Conservation (phyloP, 2,329 filamentous ascomycete genomes). For the Colletotrichum orbiculare region DNA sequence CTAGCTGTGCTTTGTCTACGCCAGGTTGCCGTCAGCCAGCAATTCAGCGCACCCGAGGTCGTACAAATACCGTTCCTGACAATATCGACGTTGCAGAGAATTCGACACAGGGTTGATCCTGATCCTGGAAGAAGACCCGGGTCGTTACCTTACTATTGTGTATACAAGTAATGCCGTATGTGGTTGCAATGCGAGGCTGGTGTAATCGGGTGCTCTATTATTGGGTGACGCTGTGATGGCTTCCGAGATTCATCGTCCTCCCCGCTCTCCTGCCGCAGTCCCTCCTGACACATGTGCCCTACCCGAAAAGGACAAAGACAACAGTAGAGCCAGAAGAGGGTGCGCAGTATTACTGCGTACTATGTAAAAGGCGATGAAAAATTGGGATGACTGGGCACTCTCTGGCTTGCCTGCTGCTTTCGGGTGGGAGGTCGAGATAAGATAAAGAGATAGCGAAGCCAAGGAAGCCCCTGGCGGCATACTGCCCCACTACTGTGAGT, state of each 20-base stretch:
- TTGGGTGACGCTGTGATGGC: slow-evolving; percentile 11
- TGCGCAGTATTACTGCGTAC: background rate
- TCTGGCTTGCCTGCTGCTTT: slow-evolving; percentile 1
- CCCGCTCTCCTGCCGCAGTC: background rate
- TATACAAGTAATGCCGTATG: slow-evolving; percentile 1
- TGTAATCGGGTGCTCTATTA: slow-evolving; percentile 11
- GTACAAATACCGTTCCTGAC: background rate
- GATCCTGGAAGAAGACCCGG: slow-evolving; percentile 12
- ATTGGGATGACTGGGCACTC: slow-evolving; percentile 28
- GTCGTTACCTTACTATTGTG: background rate
- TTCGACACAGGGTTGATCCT: slow-evolving; percentile 11
- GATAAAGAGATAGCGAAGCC: slow-evolving; percentile 32
- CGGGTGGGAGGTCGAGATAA: slow-evolving; percentile 30
- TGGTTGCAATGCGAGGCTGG: background rate
- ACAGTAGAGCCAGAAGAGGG: background rate
- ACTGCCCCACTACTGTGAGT: background rate
- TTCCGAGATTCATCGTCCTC: background rate
- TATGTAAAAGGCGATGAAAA: slow-evolving; percentile 9
- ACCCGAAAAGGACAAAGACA: background rate
- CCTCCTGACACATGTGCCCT: too few species aligned
- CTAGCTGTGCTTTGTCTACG: background rate
- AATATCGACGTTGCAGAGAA: background rate
- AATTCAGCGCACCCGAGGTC: slow-evolving; percentile 2
- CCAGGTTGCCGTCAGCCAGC: slow-evolving; percentile 3
- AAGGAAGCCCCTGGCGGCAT: slow-evolving; percentile 20